phyloP scores from a whole-genome alignment of 2,329 filamentous ascomycete species.

The Chalaropsis ovoidea region DNA sequence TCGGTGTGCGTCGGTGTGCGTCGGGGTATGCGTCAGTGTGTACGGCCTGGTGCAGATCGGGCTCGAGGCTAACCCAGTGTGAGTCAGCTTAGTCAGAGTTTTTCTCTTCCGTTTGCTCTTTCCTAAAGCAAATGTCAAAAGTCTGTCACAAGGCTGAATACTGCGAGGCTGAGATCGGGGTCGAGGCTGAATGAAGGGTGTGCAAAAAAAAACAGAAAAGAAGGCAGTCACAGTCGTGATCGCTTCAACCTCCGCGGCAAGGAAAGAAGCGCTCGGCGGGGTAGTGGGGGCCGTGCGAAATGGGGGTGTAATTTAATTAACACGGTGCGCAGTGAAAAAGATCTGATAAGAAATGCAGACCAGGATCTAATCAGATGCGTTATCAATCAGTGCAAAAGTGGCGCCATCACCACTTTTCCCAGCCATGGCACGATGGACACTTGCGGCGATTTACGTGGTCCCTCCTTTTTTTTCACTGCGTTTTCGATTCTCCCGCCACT shows the following conservation, averaged over 20 bases:
- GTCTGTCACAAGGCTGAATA: neutral
- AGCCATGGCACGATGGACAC: neutral
- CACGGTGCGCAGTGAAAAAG: neutral
- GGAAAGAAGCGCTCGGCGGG: slow-evolving; percentile 4
- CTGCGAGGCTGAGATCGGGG: neutral
- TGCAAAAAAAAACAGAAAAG: neutral
- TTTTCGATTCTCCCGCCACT: no score
- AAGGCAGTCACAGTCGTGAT: neutral
- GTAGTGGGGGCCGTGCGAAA: slow-evolving; percentile 18
- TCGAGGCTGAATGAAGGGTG: neutral
- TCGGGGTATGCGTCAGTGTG: no score
- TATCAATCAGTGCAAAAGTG: slow-evolving; percentile 13
- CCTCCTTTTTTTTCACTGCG: no score
- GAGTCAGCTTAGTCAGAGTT: neutral
- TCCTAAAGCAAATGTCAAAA: no score
- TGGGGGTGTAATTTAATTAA: neutral
- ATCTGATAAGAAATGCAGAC: neutral
- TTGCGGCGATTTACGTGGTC: no score
- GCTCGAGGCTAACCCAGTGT: no score
- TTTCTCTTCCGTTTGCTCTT: no score
- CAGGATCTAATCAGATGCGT: neutral
- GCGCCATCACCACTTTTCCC: neutral
- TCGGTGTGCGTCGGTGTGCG: no score
- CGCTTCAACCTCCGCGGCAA: neutral
- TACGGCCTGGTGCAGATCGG: no score